Conservation (phyloP, 179 eudicot species). For the Corrigiola litoralis region DNA sequence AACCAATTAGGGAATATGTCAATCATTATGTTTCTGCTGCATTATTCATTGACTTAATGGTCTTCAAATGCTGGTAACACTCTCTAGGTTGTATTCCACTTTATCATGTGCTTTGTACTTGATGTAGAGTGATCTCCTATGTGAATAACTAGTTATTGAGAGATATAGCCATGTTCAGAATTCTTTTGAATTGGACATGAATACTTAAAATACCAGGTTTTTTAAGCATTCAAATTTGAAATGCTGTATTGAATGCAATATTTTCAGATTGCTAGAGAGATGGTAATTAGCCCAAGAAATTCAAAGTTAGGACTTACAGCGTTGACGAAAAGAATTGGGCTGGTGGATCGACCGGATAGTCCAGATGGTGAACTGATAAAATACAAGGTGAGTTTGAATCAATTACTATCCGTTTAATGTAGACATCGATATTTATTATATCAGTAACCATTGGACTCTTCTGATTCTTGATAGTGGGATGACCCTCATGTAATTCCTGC, state of each 20-base stretch:
- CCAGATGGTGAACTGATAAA: conserved; percentile 69
- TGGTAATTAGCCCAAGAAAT: conserved; percentile 92
- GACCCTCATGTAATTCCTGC: conserved; percentile 79
- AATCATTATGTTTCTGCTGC: too few species aligned
- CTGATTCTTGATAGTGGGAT: conserved; percentile 64
- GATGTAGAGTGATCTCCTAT: neutral
- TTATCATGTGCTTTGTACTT: too few species aligned
- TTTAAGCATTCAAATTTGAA: neutral
- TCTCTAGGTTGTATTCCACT: too few species aligned
- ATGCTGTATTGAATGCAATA: neutral
- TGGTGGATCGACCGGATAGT: conserved; percentile 54
- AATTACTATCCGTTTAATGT: neutral
- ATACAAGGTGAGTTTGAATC: conserved; percentile 47
- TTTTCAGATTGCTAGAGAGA: conserved; percentile 83
- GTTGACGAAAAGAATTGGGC: conserved; percentile 62
- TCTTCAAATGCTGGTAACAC: too few species aligned
- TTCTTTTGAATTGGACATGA: neutral
- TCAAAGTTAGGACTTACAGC: conserved; percentile 68
- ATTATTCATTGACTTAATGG: too few species aligned
- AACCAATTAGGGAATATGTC: too few species aligned
- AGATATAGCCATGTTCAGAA: neutral
- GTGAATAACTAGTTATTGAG: neutral
- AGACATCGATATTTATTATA: neutral
- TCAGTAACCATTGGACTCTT: conserved; percentile 7
- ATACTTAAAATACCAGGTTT: neutral